These are phyloP conservation scores for Hibiscus trionum DNA, from an alignment of 345 rosid genomes.

Conservation along the genomic window DNA sequence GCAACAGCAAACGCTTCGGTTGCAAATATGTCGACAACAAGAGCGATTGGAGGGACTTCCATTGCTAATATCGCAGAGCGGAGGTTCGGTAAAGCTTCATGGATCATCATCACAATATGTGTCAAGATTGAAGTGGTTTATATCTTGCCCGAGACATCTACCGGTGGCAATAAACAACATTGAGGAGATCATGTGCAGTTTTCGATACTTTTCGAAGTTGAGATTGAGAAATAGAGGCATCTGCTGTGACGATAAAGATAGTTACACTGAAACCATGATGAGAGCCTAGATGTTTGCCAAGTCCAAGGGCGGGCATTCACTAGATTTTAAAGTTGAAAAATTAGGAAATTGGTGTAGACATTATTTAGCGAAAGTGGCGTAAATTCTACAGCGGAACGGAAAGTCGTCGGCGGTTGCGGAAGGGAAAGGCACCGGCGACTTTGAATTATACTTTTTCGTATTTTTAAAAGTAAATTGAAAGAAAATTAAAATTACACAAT, in stretches of 20 bases:
- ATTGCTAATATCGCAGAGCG: slow-evolving; percentile 33
- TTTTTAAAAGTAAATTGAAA: no score
- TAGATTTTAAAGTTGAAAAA: no score
- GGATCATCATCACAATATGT: slow-evolving; percentile 28
- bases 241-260: slow-evolving; percentile 31
- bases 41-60: slow-evolving; percentile 31
- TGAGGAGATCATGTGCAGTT: slow-evolving; percentile 12
- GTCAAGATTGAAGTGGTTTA: slow-evolving; percentile 25
- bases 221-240: slow-evolving; percentile 25
- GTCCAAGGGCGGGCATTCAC: slow-evolving; percentile 57
- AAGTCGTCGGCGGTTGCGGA: no score
- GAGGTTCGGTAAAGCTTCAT: slow-evolving; percentile 33
- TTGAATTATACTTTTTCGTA: no score
- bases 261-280: slow-evolving; percentile 37
- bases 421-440: no score
- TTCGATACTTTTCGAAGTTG: slow-evolving; percentile 13
- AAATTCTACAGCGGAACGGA: no score
- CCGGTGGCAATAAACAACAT: slow-evolving; percentile 33
- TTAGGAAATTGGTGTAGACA: no score
- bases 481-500: no score
- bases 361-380: no score
- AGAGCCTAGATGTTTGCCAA: slow-evolving; percentile 34
- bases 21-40: slow-evolving; percentile 50
- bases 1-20: slow-evolving; percentile 41
- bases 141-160: slow-evolving; percentile 26